Percentiles rank a stretch among this genome's conserved stretches.
Conservation (phyloP, 345 rosid species). For the Crucihimalaya himalaica region DNA sequence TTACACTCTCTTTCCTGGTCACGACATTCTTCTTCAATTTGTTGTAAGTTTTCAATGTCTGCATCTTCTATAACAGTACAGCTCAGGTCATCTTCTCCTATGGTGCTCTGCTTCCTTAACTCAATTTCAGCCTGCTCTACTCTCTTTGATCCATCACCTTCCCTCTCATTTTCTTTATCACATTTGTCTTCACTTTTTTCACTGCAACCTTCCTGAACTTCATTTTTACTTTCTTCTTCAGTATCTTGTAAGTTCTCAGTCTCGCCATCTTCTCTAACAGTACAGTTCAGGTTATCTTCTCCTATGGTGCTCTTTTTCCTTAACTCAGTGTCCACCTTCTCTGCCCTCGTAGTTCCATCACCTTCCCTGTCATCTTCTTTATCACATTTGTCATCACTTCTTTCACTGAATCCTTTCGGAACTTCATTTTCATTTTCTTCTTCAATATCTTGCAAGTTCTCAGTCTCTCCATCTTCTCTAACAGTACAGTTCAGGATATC, state of each 20-base stretch:
- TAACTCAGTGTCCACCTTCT: conserved; percentile 22
- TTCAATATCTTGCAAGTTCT: conserved; percentile 2
- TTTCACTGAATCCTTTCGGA: conserved; percentile 1
- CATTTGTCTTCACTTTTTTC: not conserved
- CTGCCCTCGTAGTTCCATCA: not conserved
- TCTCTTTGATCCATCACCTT: not conserved
- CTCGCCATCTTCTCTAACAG: conserved; percentile 20
- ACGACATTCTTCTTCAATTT: not conserved
- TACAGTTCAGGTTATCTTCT: conserved; percentile 4
- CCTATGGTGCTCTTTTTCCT: not conserved
- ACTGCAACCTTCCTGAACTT: conserved; percentile 7
- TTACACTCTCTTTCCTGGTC: not conserved
- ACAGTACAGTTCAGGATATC: not conserved
- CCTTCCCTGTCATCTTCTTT: conserved; percentile 7
- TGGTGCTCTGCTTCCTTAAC: not conserved
- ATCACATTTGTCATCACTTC: not conserved
- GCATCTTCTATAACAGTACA: conserved; percentile 18
- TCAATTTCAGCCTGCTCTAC: conserved; percentile 27
- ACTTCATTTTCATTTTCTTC: conserved; percentile 9
- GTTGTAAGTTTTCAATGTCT: conserved; percentile 15
- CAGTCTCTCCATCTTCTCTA: conserved; percentile 20
- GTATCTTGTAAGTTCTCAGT: not conserved
- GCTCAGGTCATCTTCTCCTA: conserved; percentile 20
- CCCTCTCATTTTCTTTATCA: conserved; percentile 21
- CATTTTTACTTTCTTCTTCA: not conserved